Evolutionary conservation across 768 basidiomycete genomes (phyloP).

Genomic region (Boletus sp.): DNA sequence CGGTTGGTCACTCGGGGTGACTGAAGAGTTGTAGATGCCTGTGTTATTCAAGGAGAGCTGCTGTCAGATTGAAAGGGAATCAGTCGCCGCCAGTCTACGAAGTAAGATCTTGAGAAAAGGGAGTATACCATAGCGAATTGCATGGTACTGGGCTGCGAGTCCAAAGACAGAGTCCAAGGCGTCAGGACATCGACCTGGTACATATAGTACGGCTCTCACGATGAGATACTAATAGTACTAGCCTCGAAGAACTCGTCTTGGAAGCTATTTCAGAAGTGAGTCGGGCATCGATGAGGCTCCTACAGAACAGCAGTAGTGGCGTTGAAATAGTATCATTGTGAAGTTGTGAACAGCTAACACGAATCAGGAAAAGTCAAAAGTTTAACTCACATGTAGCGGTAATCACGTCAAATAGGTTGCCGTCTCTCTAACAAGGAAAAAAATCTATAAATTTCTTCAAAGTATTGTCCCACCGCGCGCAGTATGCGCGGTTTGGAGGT

Average conservation of each 20-base stretch:
- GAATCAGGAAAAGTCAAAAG: background rate
- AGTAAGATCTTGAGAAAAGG: background rate
- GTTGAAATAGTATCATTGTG: background rate
- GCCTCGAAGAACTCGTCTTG: background rate
- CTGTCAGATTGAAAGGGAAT: conserved; percentile 1
- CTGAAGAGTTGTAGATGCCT: conserved; percentile 46
- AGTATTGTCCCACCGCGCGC: background rate
- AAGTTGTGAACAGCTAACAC: too few relatives aligned
- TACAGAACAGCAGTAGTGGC: background rate
- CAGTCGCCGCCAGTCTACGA: background rate
- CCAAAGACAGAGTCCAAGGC: background rate
- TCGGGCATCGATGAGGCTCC: background rate
- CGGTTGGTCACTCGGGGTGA: conserved; percentile 37
- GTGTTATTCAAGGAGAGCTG: conserved; percentile 4
- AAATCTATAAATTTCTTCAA: background rate
- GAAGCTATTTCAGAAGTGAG: background rate
- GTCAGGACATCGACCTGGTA: background rate
- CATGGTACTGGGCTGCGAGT: background rate
- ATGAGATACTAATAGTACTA: background rate
- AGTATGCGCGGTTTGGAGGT: background rate
- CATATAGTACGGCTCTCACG: background rate
- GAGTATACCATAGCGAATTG: conserved; percentile 9
- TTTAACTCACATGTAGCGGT: too few relatives aligned
- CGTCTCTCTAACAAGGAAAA: background rate
- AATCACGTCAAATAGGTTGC: background rate